Evolutionary conservation across 768 basidiomycete species (phyloP).

Genomic region (Macrolepiota albuminosa): DNA sequence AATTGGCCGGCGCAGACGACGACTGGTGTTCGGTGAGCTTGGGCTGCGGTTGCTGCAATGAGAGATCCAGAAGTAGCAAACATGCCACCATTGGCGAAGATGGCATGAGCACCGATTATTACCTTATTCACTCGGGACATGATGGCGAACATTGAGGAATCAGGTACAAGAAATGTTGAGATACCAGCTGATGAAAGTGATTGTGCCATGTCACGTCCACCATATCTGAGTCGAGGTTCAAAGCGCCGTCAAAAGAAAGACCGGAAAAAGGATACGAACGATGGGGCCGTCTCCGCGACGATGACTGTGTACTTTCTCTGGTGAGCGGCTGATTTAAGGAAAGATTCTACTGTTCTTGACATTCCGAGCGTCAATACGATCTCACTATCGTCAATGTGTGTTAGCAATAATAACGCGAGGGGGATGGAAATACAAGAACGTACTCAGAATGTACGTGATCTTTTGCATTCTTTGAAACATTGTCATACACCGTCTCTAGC

Average conservation of each 20-base stretch:
- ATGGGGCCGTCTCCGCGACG: conserved; percentile 92
- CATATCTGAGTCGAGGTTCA: conserved; percentile 47
- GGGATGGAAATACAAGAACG: conserved; percentile 23
- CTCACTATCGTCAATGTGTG: conserved; percentile 51
- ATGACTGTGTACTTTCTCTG: conserved; percentile 94
- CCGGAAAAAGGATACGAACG: conserved; percentile 45
- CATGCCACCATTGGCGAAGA: conserved; percentile 95
- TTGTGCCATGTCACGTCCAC: conserved; percentile 81
- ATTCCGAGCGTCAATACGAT: conserved; percentile 93
- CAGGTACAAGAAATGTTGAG: conserved; percentile 95
- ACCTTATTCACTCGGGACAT: conserved; percentile 98
- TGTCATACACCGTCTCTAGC: conserved; percentile 93
- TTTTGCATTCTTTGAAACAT: conserved; percentile 87
- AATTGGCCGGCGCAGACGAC: conserved; percentile 95
- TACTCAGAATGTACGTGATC: conserved; percentile 99
- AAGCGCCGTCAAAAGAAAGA: conserved; percentile 5
- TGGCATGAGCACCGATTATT: conserved; percentile 90
- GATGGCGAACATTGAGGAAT: conserved; percentile 91
- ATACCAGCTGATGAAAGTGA: conserved; percentile 78
- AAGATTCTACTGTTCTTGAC: conserved; percentile 90
- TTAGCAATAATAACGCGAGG: background rate
- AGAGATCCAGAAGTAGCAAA: conserved; percentile 86
- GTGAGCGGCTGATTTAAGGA: conserved; percentile 87
- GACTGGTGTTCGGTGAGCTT: conserved; percentile 86
- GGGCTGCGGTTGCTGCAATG: conserved; percentile 81